Evolutionary conservation across 345 rosid species (phyloP).

Genomic region (Gossypium turneri): DNA sequence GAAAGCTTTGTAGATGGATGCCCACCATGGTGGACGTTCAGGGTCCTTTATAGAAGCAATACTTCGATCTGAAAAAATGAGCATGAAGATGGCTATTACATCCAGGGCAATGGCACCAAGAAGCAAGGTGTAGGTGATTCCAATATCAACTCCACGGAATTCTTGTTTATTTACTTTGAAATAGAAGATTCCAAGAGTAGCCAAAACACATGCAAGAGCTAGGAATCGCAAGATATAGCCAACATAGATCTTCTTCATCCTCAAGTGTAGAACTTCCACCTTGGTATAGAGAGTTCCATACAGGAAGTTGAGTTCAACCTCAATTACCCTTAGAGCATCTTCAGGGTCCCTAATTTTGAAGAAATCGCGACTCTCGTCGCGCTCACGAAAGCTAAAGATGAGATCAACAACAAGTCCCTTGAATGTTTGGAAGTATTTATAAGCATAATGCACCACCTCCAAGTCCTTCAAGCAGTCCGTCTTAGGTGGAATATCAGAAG

Average conservation of each 20-base stretch:
- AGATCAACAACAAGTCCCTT: constrained; percentile 53
- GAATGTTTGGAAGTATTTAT: constrained; percentile 32
- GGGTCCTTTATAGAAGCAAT: constrained; percentile 2
- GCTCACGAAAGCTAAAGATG: constrained; percentile 41
- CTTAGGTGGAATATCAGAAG: neutral
- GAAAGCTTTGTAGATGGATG: neutral
- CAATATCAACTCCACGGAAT: constrained; percentile 31
- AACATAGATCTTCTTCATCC: neutral
- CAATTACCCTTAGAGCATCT: constrained; percentile 45
- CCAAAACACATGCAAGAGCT: constrained; percentile 25
- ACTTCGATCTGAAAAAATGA: constrained; percentile 48
- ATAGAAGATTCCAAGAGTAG: constrained; percentile 33
- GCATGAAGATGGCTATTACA: constrained; percentile 31
- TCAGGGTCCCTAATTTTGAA: constrained; percentile 11
- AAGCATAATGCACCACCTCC: constrained; percentile 33
- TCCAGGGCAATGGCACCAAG: constrained; percentile 48
- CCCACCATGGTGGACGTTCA: constrained; percentile 2
- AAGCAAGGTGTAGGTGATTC: constrained; percentile 45
- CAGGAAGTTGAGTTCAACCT: constrained; percentile 53
- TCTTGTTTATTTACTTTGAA: constrained; percentile 25
- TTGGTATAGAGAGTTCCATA: constrained; percentile 58
- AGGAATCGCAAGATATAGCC: constrained; percentile 30
- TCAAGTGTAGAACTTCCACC: constrained; percentile 32
- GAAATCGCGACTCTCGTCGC: constrained; percentile 43
- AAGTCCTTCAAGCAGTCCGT: neutral